Evolutionary conservation across 495 filamentous ascomycete genomes (phyloP).

Genomic region (Penicillium samsonianum): DNA sequence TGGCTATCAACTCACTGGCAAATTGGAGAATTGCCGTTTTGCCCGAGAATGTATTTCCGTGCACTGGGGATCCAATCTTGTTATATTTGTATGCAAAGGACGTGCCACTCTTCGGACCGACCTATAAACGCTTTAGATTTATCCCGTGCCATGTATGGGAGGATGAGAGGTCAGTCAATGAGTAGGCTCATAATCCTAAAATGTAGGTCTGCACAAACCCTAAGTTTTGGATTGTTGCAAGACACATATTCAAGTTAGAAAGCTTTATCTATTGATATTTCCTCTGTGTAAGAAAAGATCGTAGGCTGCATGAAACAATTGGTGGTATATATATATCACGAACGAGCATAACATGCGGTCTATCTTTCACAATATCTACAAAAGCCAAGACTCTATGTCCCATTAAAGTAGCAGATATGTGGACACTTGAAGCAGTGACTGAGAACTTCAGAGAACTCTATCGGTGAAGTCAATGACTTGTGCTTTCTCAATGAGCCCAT

Average conservation of each 20-base stretch:
- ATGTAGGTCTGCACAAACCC: background rate
- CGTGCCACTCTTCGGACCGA: background rate
- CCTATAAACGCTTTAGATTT: background rate
- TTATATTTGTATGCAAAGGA: background rate
- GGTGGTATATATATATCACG: background rate
- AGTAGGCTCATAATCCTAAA: background rate
- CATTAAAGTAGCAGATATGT: background rate
- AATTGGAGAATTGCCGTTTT: too few relatives aligned
- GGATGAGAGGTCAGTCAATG: background rate
- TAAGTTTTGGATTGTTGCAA: background rate
- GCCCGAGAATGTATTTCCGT: background rate
- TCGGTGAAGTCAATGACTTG: conserved; percentile 46
- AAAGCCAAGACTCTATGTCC: background rate
- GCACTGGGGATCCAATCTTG: background rate
- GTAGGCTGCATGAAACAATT: background rate
- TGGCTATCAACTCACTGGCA: conserved; percentile 3
- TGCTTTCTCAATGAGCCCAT: conserved; percentile 38
- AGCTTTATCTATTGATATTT: background rate
- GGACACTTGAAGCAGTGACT: background rate
- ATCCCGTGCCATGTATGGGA: background rate
- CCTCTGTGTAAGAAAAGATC: background rate
- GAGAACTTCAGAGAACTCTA: conserved; percentile 24
- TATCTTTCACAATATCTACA: background rate
- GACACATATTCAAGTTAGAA: background rate
- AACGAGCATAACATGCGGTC: background rate